Conservation (phyloP, 1,139 yeast genomes). For the Spathaspora jeffriesii region DNA sequence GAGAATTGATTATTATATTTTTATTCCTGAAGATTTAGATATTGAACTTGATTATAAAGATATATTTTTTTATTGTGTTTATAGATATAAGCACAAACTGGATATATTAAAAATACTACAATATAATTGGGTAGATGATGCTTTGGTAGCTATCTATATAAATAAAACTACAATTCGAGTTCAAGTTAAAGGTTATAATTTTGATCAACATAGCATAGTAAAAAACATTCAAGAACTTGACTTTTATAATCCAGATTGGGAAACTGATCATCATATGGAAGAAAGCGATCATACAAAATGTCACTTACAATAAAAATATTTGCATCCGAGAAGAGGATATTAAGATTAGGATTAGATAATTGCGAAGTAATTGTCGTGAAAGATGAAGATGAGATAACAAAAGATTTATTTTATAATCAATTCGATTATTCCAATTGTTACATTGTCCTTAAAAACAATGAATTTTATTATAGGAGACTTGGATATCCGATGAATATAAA, state of each 20-base stretch:
- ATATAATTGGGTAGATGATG: background rate
- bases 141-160: background rate
- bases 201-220: background rate
- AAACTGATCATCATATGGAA: background rate
- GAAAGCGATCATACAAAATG: background rate
- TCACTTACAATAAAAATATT: background rate
- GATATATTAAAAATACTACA: background rate
- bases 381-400: background rate
- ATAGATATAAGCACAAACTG: background rate
- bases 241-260: background rate
- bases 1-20: background rate
- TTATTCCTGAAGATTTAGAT: background rate
- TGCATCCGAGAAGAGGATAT: background rate
- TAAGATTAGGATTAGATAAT: background rate
- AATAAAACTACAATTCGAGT: background rate
- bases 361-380: background rate
- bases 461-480: background rate
- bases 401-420: background rate
- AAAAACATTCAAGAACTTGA: background rate
- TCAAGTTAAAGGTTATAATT: background rate
- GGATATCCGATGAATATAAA: background rate
- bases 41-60: background rate
- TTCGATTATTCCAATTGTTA: background rate
- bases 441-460: background rate
- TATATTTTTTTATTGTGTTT: background rate